Conservation (phyloP, 176 grass and related monocot genomes). For the Olyra latifolia region DNA sequence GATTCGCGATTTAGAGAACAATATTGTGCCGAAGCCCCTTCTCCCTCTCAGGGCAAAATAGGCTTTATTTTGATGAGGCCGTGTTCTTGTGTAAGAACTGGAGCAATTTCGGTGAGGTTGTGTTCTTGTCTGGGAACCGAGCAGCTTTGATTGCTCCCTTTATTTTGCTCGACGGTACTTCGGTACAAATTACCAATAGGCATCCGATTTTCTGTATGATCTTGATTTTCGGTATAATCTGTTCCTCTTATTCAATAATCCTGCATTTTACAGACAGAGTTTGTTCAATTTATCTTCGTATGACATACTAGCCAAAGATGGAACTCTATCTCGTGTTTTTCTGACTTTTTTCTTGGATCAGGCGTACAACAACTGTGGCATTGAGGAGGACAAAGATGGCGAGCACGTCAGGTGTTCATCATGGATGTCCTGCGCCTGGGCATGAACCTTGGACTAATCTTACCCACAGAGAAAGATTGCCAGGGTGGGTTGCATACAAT, state of each 20-base stretch:
- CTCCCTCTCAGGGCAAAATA: background rate
- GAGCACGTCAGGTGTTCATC: slow-evolving; percentile 22
- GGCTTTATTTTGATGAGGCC: background rate
- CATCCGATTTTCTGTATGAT: background rate
- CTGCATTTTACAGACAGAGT: background rate
- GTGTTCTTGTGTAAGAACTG: slow-evolving; percentile 6
- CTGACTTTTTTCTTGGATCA: slow-evolving; percentile 26
- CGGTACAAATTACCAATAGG: background rate
- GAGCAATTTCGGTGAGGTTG: background rate
- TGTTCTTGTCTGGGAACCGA: slow-evolving; percentile 11
- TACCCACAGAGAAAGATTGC: slow-evolving; percentile 54
- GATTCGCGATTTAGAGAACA: background rate
- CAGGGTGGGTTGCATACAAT: slow-evolving; percentile 74
- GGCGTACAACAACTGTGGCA: background rate
- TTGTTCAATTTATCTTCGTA: background rate
- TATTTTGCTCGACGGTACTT: background rate
- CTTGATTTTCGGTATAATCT: background rate
- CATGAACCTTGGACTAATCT: slow-evolving; percentile 72
- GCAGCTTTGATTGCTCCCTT: background rate
- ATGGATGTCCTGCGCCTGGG: background rate
- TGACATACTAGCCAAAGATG: background rate
- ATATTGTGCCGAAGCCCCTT: background rate
- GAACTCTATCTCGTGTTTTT: background rate
- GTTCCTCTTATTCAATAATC: background rate
- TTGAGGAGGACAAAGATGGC: slow-evolving; percentile 17